These are phyloP conservation scores for Triticum dicoccoides DNA, from an alignment of 176 grass and related monocot genomes.

Conservation along the genomic window DNA sequence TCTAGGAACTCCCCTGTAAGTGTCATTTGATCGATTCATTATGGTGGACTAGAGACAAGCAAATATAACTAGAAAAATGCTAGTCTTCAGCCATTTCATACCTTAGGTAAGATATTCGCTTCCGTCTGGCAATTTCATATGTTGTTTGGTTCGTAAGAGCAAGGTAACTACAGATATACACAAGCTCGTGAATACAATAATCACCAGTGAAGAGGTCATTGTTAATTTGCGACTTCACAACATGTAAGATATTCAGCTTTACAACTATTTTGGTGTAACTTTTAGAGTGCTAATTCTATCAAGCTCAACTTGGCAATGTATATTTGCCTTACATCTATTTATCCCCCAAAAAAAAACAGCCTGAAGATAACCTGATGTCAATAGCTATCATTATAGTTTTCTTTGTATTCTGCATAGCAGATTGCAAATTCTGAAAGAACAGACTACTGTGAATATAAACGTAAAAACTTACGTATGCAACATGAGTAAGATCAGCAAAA, in stretches of 20 bases:
- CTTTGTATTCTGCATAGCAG: background rate
- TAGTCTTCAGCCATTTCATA: conserved; percentile 30
- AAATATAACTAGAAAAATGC: background rate
- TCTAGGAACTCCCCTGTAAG: conserved; percentile 61
- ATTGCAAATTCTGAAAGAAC: background rate
- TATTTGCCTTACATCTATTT: background rate
- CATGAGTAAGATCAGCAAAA: conserved; percentile 60
- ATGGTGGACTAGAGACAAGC: background rate
- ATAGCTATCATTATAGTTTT: background rate
- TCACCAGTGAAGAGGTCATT: background rate
- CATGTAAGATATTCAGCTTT: background rate
- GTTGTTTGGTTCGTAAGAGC: conserved; percentile 93
- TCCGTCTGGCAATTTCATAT: conserved; percentile 82
- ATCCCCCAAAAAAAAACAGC: background rate
- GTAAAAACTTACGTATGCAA: conserved; percentile 72
- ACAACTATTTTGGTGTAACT: background rate
- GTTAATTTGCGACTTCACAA: background rate
- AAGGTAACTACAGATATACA: conserved; percentile 57
- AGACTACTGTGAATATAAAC: background rate
- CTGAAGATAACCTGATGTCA: background rate
- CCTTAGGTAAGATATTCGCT: conserved; percentile 77
- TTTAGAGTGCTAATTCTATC: background rate
- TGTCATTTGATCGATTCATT: conserved; percentile 9
- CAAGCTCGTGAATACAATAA: conserved; percentile 2
- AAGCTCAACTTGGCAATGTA: background rate